These are phyloP conservation scores for Malassezia nana DNA, from an alignment of 1,284 basidiomycete species.

Conservation along the genomic window DNA sequence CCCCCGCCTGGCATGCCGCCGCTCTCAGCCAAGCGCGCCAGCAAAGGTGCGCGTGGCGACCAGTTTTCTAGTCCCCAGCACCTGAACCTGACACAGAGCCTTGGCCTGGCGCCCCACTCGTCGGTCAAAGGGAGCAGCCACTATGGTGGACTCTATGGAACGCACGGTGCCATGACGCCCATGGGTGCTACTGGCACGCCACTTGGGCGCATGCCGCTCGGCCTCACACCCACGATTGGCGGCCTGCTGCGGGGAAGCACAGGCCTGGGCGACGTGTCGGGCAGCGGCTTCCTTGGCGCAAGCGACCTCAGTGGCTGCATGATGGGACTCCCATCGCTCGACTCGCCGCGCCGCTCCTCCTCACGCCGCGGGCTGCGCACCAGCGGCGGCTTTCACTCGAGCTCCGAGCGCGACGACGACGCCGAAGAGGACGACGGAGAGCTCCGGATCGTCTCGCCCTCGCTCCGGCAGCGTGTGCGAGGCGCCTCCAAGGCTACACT, in stretches of 20 bases:
- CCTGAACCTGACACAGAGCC: slow-evolving; percentile 35
- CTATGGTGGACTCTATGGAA: not conserved
- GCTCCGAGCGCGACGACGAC: slow-evolving; percentile 18
- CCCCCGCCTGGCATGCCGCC: not conserved
- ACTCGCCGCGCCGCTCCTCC: slow-evolving; percentile 22
- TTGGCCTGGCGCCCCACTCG: slow-evolving; percentile 41
- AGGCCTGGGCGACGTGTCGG: slow-evolving; percentile 3
- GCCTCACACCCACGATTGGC: slow-evolving; percentile 29
- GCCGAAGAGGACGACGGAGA: slow-evolving; percentile 12
- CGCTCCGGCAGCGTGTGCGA: slow-evolving; percentile 4
- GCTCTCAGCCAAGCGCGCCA: slow-evolving; percentile 9
- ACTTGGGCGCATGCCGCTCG: slow-evolving; percentile 19
- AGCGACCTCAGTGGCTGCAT: slow-evolving; percentile 23
- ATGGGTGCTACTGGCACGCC: slow-evolving; percentile 21
- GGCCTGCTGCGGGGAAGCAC: slow-evolving; percentile 21
- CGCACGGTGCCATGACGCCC: slow-evolving; percentile 16
- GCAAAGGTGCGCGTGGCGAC: slow-evolving; percentile 11
- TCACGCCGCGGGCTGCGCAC: slow-evolving; percentile 7
- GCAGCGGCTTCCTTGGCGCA: slow-evolving; percentile 20
- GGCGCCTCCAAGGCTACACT: slow-evolving; percentile 3
- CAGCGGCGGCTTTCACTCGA: slow-evolving; percentile 9
- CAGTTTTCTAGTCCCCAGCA: slow-evolving; percentile 43
- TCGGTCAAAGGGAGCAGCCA: slow-evolving; percentile 12
- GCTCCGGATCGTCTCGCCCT: slow-evolving; percentile 15
- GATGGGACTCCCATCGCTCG: slow-evolving; percentile 19